Conservation (phyloP, 78 protist species). For the Cavenderia fasciculata region DNA sequence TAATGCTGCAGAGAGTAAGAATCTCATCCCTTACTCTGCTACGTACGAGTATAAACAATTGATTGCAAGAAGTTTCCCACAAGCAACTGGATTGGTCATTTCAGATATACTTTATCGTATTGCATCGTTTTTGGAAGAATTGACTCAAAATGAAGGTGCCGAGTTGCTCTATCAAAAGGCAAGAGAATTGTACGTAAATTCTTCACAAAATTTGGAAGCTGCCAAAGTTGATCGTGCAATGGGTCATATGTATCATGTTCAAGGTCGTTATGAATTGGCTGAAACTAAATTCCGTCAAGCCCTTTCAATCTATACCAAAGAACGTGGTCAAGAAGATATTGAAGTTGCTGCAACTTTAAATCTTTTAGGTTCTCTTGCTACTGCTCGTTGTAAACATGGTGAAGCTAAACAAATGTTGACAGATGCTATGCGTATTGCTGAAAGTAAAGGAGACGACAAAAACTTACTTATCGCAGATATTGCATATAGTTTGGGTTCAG, state of each 20-base stretch:
- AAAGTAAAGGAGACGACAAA: conserved; percentile 28
- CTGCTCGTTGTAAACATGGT: background rate
- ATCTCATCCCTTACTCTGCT: conserved; percentile 43
- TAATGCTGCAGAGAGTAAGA: conserved; percentile 56
- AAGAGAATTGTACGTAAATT: conserved; percentile 49
- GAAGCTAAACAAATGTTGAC: conserved; percentile 38
- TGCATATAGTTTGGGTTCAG: conserved; percentile 66
- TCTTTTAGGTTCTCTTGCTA: conserved; percentile 27
- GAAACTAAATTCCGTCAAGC: conserved; percentile 41
- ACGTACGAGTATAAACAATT: conserved; percentile 14
- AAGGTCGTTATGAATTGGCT: conserved; percentile 17
- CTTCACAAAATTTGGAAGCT: conserved; percentile 68
- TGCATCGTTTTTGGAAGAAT: conserved; percentile 69
- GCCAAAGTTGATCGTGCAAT: conserved; percentile 77
- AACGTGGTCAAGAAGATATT: conserved; percentile 73
- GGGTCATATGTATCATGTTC: conserved; percentile 55
- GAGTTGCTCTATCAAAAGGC: conserved; percentile 33
- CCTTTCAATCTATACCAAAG: conserved; percentile 55
- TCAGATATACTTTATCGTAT: conserved; percentile 63
- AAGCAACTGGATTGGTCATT: conserved; percentile 59
- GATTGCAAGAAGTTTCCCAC: conserved; percentile 25
- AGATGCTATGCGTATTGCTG: conserved; percentile 61
- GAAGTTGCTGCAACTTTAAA: conserved; percentile 69
- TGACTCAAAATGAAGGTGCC: conserved; percentile 68
- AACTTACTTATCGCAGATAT: conserved; percentile 48